A percentile compares a stretch with the other conserved stretches of the same genome.
These are phyloP conservation scores for Globisporangium spinosum DNA, from an alignment of 352 stramenopile species.

Conservation along the genomic window DNA sequence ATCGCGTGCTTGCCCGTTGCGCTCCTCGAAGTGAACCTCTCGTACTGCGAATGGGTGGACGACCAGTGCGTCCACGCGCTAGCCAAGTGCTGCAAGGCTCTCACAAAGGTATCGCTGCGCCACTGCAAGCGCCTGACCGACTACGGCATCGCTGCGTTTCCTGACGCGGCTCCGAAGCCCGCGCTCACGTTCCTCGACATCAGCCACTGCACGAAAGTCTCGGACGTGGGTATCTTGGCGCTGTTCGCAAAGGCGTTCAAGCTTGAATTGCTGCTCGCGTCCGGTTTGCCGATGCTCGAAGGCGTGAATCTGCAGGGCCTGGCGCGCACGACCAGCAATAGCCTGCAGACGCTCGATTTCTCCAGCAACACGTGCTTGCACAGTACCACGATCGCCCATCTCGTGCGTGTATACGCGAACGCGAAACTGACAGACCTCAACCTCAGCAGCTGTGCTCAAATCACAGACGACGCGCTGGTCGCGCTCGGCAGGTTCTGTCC, in stretches of 20 bases:
- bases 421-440: constrained; percentile 39
- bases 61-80: constrained; percentile 46
- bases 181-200: constrained; percentile 49
- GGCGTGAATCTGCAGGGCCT: constrained; percentile 57
- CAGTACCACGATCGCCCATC: constrained; percentile 33
- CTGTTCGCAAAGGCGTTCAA: constrained; percentile 38
- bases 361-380: constrained; percentile 35
- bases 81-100: constrained; percentile 28
- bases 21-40: constrained; percentile 50
- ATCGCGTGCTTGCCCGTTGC: constrained; percentile 17
- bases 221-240: constrained; percentile 53
- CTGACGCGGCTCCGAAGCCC: constrained; percentile 26
- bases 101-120: constrained; percentile 34
- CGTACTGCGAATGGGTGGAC: constrained; percentile 66
- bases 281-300: constrained; percentile 48
- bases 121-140: constrained; percentile 62
- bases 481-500: constrained; percentile 41
- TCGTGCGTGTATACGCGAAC: constrained; percentile 36
- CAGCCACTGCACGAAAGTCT: constrained; percentile 49
- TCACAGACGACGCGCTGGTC: constrained; percentile 53
- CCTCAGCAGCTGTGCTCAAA: constrained; percentile 44
- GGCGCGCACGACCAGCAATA: constrained; percentile 23
- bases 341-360: constrained; percentile 34
- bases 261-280: constrained; percentile 33
- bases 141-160: constrained; percentile 60